phyloP scores from a whole-genome alignment of 805 yeast species.

The Teunomyces lycoperdinae region DNA sequence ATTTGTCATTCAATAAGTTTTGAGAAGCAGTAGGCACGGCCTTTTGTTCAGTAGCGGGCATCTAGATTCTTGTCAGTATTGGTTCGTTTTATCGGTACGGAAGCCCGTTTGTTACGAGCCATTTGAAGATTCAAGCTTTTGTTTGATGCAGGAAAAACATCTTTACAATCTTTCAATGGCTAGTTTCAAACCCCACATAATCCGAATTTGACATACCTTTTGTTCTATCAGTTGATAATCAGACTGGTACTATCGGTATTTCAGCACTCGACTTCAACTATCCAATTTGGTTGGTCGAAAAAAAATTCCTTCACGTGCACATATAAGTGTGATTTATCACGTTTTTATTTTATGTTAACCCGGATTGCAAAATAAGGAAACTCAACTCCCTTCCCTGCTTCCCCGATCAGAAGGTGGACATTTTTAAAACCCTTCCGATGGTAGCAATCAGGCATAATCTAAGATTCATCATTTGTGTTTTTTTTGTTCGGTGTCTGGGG shows the following conservation, averaged over 20 bases:
- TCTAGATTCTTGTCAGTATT: constrained; percentile 3
- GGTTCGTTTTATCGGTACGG: not conserved
- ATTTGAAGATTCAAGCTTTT: not conserved
- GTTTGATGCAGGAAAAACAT: not conserved
- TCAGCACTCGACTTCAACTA: constrained; percentile 1
- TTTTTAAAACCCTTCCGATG: too few species aligned
- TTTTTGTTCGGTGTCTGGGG: not conserved
- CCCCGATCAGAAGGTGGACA: too few species aligned
- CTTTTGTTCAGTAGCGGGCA: constrained; percentile 35
- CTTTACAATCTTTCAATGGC: not conserved
- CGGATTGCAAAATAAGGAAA: too few species aligned
- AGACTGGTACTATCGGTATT: constrained; percentile 2
- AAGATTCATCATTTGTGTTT: not conserved
- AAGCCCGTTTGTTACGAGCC: not conserved
- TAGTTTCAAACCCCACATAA: not conserved
- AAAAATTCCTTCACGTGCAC: not conserved
- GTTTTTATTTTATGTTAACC: too few species aligned
- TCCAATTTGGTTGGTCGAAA: constrained; percentile 4
- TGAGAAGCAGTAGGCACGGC: constrained; percentile 45
- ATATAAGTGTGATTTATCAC: not conserved
- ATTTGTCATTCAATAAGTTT: constrained; percentile 64
- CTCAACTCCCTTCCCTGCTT: too few species aligned
- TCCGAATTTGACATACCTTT: not conserved
- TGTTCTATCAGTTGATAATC: constrained; percentile 1
- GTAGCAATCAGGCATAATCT: not conserved